Conservation (phyloP, 1,139 yeast species). For the Sugiyamaella neomexicana region DNA sequence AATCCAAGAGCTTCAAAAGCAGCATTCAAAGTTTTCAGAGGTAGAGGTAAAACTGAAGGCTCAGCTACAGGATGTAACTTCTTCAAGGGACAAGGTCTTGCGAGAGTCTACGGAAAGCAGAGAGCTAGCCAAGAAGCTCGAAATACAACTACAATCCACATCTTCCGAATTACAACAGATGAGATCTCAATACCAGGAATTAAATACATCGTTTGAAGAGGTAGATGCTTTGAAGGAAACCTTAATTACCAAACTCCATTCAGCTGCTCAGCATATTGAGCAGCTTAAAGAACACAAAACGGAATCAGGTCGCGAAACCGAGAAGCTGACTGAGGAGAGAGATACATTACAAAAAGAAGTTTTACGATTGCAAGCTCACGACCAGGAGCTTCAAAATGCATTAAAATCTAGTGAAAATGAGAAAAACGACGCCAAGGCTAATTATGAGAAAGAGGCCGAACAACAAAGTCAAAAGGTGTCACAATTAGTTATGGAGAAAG, state of each 20-base stretch:
- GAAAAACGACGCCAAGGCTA: not conserved
- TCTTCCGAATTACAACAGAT: conserved; percentile 18
- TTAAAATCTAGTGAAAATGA: conserved; percentile 6
- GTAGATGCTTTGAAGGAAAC: conserved; percentile 35
- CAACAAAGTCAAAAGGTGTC: not conserved
- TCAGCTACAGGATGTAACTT: conserved; percentile 14
- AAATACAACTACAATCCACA: not conserved
- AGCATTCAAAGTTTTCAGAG: conserved; percentile 2
- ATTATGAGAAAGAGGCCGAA: conserved; percentile 6
- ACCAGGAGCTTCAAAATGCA: conserved; percentile 5
- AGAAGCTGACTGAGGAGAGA: conserved; percentile 7
- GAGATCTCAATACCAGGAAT: conserved; percentile 22
- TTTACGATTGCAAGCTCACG: not conserved
- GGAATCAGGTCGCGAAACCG: conserved; percentile 6
- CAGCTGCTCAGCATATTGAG: conserved; percentile 36
- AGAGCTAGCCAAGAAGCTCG: conserved; percentile 6
- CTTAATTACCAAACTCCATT: conserved; percentile 36
- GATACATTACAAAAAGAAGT: not conserved
- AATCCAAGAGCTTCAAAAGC: conserved; percentile 16
- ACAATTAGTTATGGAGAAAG: not conserved
- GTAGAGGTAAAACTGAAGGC: conserved; percentile 22
- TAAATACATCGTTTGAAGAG: conserved; percentile 31
- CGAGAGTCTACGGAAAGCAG: conserved; percentile 9
- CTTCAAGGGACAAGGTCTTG: conserved; percentile 5
- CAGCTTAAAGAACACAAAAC: conserved; percentile 28